These are phyloP conservation scores for Beauveria pseudobassiana DNA, from an alignment of 2,329 filamentous ascomycete genomes.

Conservation along the genomic window DNA sequence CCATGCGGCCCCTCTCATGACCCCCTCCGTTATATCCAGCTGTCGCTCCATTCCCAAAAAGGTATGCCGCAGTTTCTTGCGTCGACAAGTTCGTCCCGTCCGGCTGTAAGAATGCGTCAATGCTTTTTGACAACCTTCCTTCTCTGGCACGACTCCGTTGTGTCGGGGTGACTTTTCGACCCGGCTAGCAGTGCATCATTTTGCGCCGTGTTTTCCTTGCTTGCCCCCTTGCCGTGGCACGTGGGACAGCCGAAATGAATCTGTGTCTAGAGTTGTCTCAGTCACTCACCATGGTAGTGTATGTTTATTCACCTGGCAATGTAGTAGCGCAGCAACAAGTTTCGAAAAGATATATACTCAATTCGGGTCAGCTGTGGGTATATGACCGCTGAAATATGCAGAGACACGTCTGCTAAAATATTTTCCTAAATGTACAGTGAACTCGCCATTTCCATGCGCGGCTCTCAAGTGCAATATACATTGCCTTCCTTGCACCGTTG, in stretches of 20 bases:
- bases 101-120: background rate
- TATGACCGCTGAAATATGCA: constrained; percentile 5
- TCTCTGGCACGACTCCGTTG: background rate
- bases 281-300: background rate
- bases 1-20: background rate
- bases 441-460: background rate
- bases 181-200: background rate
- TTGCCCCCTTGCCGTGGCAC: background rate
- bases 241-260: constrained; percentile 4
- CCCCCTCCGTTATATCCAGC: background rate
- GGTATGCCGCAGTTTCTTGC: constrained; percentile 4
- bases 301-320: background rate
- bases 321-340: background rate
- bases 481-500: background rate
- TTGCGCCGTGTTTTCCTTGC: background rate
- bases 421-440: constrained; percentile 10
- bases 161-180: background rate
- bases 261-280: background rate
- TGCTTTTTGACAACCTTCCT: background rate
- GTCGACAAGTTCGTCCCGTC: constrained; percentile 3
- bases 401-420: background rate
- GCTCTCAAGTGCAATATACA: constrained; percentile 6
- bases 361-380: constrained; percentile 8
- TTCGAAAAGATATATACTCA: background rate
- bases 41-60: background rate